Evolutionary conservation across 2,329 filamentous ascomycete genomes (phyloP).

Genomic region (Claviceps africana): DNA sequence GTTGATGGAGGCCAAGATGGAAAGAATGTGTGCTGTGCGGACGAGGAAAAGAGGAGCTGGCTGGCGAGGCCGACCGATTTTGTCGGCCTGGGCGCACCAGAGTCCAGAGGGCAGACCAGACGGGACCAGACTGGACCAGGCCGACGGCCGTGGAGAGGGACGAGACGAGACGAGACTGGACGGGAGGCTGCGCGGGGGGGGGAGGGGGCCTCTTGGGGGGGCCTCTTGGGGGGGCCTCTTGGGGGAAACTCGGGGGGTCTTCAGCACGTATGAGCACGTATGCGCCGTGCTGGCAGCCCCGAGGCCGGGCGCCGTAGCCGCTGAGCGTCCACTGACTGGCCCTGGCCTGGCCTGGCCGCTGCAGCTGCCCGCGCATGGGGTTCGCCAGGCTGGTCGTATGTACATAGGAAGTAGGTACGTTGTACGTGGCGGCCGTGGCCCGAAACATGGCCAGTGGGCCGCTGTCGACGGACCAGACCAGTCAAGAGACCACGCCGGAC

Average conservation of each 20-base stretch:
- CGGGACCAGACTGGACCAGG: background rate
- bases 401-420: no score
- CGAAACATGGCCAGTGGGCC: background rate
- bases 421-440: background rate
- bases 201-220: no score
- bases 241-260: no score
- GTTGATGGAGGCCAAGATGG: conserved; percentile 21
- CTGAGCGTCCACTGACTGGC: background rate
- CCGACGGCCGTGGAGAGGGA: no score
- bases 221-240: no score
- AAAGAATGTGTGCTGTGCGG: conserved; percentile 21
- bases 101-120: background rate
- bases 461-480: background rate
- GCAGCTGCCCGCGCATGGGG: no score
- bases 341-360: no score
- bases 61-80: conserved; percentile 26
- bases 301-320: background rate
- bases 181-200: no score
- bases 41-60: conserved; percentile 30
- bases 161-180: no score
- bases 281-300: background rate
- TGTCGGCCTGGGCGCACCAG: conserved; percentile 16
- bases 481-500: no score
- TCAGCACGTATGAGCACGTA: background rate
- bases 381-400: no score